Evolutionary conservation across 2,329 filamentous ascomycete species (phyloP), one percentile per base, ranked within the genome.

Genomic region (Verticillium zaregamsianum): DNA sequence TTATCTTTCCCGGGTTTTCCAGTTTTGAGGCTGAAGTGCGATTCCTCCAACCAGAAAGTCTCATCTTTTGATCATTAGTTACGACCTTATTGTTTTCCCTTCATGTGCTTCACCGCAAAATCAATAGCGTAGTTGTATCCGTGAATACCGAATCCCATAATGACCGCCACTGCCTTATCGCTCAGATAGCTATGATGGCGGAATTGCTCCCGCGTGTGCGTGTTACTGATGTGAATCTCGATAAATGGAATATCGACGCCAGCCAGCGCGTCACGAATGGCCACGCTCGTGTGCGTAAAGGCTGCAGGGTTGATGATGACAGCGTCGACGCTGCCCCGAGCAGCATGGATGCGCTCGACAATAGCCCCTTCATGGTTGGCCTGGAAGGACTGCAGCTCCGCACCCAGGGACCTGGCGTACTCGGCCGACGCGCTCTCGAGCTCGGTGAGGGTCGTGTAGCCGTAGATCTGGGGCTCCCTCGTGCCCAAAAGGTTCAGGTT

Each of bases 331-430:
- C 77, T 77, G 2, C 70, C 70, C 1, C 86, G 82, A 0, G 89
- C 89, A 23, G 80, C 81, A 60, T 93, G 90, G 66, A 94, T 89
- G 64, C 88, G 84, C 76, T 92, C 89, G 62, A 92, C 79, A 63
- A 92, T 84, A 32, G 84, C 86, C 59, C 90, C 90, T 74, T 93
- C 90, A 71, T 90, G 87, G 76, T 93, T 93, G n/a, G 89, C 90
- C 74, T 93, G 90, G 74, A 90, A 91, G 15, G 49, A 20, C n/a
- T 54, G 49, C 17, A 54, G 49, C 49, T 54, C 49, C n/a, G 49
- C 49, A 23, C 49, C 49, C 5, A 54, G 49, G 49, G 49, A 54
- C n/a, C 20, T 54, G 17, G n/a, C 49, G n/a, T 17, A 57, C 25
- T 33, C 33, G 55, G 55, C 56, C 31, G 17, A 39, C 32, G 37